These are phyloP conservation scores for Sporisorium scitamineum DNA, from an alignment of 1,284 basidiomycete genomes.

Conservation along the genomic window DNA sequence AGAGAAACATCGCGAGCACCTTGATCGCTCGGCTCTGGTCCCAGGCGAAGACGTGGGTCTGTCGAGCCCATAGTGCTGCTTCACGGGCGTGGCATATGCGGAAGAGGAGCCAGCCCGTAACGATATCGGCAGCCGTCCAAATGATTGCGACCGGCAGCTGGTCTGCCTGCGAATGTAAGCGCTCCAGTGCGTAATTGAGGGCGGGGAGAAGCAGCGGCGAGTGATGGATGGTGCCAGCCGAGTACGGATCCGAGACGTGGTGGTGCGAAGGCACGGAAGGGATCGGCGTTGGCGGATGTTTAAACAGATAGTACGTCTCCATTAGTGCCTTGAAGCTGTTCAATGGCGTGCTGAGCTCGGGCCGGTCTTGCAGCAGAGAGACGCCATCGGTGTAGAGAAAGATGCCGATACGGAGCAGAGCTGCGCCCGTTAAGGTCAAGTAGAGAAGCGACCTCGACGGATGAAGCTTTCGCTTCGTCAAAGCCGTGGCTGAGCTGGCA, in stretches of 20 bases:
- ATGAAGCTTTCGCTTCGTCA: conserved; percentile 19
- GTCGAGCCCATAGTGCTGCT: conserved; percentile 21
- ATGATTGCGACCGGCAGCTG: conserved; percentile 73
- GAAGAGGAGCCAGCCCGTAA: conserved; percentile 69
- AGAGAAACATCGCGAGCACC: conserved; percentile 74
- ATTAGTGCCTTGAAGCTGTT: conserved; percentile 77
- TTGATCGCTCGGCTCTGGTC: conserved; percentile 42
- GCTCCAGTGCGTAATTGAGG: conserved; percentile 65
- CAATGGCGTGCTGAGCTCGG: conserved; percentile 83
- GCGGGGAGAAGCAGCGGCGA: conserved; percentile 81
- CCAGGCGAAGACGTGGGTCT: conserved; percentile 36
- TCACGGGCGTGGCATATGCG: conserved; percentile 38
- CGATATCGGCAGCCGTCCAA: conserved; percentile 79
- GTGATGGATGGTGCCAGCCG: conserved; percentile 71
- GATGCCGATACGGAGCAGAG: conserved; percentile 64
- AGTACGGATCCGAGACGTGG: conserved; percentile 26
- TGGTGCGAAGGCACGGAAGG: conserved; percentile 1
- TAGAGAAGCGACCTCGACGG: conserved; percentile 24
- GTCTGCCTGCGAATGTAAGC: conserved; percentile 61
- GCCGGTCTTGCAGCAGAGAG: conserved; percentile 70
- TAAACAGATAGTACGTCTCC: conserved; percentile 63
- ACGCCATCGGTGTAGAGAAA: conserved; percentile 67
- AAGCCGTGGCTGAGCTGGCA: conserved; percentile 25
- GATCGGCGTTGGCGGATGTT: conserved; percentile 25
- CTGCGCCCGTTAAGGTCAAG: conserved; percentile 22